Evolutionary conservation across 1,139 yeast genomes (phyloP), one percentile per base, ranked within the genome.

Genomic region (Pichia sp.): DNA sequence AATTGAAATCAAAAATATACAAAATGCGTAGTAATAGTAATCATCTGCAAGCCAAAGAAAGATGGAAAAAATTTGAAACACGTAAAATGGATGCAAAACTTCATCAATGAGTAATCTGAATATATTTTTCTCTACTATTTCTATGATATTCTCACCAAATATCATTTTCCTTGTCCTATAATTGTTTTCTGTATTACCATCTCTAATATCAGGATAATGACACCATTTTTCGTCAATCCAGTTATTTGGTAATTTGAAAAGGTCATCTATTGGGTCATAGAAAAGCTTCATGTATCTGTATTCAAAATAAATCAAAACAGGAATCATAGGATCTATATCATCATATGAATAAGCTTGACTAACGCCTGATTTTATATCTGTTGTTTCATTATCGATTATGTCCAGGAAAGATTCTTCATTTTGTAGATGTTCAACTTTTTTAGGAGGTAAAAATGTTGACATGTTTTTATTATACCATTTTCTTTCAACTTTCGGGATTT

Each of bases 21-120:
- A 93, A 24, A 78, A 72, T 0, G 99, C 99, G 59, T 91, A 91
- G 63, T 89, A 91, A 59, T 79, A 84, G 60, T 93, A 91, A 53
- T 84, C 81, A 59, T 91, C 99, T 28, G 86, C 77, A 14, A 88
- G 72, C 99, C 99, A 91, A 35, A 91, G 67, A 28, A 88, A 66
- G 43, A 91, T 83, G 3, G 96, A 88, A 57, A 91, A 89, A 2
- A 91, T 80, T 62, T 93, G 98, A 60, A 91, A 91, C 31, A 93
- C 73, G 58, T 93, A 91, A 58, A 91, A 91, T 1, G 98, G 98
- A 59, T 91, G 98, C 39, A 91, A 65, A 0, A 86, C 86, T 60
- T 93, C 98, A 54, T 88, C 95, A 24, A 83, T 67, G 37, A 93
- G 67, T 38, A 93, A 69, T 55, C 78, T 77, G 0, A 66, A 30